Percentiles rank a stretch among this genome's conserved stretches.
Evolutionary conservation across 371 early-diverging fungal genomes (phyloP).

Genomic region (Zopfochytrium polystomum): DNA sequence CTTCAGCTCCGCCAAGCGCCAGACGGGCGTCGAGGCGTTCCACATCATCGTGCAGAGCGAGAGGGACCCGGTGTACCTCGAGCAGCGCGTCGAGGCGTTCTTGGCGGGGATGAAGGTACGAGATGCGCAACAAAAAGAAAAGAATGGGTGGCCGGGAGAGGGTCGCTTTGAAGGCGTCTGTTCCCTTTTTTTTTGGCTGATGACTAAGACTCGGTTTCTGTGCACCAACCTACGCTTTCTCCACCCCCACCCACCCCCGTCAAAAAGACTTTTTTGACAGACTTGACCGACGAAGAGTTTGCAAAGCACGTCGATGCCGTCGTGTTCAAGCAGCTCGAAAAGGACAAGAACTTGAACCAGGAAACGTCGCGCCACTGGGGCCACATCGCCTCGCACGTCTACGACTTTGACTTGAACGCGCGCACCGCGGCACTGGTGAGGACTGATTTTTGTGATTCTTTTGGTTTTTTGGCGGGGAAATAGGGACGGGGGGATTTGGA

Average conservation of each 20-base stretch:
- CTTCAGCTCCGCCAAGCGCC: conserved; percentile 67
- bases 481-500: conserved; percentile 20
- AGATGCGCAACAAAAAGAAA: too few species aligned
- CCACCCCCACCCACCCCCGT: conserved; percentile 52
- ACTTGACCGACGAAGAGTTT: conserved; percentile 71
- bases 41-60: conserved; percentile 86
- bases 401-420: conserved; percentile 73
- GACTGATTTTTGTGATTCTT: not conserved
- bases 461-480: not conserved
- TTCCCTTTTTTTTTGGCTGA: not conserved
- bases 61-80: conserved; percentile 76
- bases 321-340: conserved; percentile 70
- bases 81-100: conserved; percentile 78
- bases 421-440: conserved; percentile 34
- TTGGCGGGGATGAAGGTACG: conserved; percentile 49
- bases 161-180: not conserved
- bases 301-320: conserved; percentile 70
- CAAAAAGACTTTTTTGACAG: conserved; percentile 21
- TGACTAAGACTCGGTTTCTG: not conserved
- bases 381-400: conserved; percentile 74
- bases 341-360: conserved; percentile 79
- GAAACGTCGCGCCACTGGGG: conserved; percentile 77
- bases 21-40: conserved; percentile 65
- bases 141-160: too few species aligned
- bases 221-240: conserved; percentile 14